Base-by-base conservation (phyloP, 2,329 filamentous ascomycete genomes). In the Helotiales sp. region DNA sequence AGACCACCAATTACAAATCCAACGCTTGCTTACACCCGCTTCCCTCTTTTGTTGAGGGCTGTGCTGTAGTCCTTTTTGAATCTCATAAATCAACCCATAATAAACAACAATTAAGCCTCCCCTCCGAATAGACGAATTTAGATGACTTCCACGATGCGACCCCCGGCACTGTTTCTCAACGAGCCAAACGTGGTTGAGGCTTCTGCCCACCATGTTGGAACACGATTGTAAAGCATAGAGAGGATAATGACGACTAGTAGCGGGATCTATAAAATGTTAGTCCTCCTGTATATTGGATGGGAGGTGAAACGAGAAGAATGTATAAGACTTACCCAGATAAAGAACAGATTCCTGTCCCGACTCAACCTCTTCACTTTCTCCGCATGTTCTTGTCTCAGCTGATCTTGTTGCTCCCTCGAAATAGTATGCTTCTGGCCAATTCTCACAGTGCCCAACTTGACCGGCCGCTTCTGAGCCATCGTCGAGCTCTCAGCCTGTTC, bases 301-400 rank as follows among this genome's bases (percentile, higher is more conserved):
- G 31, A 25, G n/a, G n/a, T n/a, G n/a, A n/a, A n/a, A n/a, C n/a
- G n/a, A n/a, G n/a, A 44, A n/a, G 30, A 59, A 42, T 10, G 8
- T 22, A 51, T 12, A 22, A 19, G 22, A 34, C 70, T 63, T 80
- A 87, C 84, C 86, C 86, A 89, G 66, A 89, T 79, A 64, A 87
- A 85, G 75, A 86, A 88, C 46, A 89, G 75, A 69, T 87, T 87
- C 65, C 81, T 80, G 67, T 89, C 86, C 58, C 81, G 82, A 63
- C 83, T 80, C 59, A 87, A 74, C 59, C 78, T 80, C 79, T 87
- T 88, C 66, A 86, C 75, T 70, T 83, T 86, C 69, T 81, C 78
- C 55, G 85, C 81, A 61, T 85, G 83, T 25, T 80, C 83, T 52
- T 83, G 75, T 44, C 85, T 76, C 61, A 88, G 78, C 63, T 83